A percentile compares a stretch with the other conserved stretches of the same genome.
Conservation (phyloP, 768 basidiomycete genomes). For the Rubroboletus pulcherrimus region DNA sequence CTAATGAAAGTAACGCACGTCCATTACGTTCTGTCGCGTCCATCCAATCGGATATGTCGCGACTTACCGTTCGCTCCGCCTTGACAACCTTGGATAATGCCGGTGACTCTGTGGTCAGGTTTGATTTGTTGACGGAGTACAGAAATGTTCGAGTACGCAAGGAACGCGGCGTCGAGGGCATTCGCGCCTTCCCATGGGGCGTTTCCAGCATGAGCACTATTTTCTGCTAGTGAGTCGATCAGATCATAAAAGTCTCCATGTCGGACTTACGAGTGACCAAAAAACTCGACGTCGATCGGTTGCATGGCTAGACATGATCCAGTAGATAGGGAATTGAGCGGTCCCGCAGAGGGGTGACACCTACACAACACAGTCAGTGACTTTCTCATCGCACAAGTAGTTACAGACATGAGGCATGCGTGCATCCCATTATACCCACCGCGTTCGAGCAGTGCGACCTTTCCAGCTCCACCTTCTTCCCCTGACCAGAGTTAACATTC, state of each 20-base stretch:
- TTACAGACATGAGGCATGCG: conserved; percentile 64
- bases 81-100: conserved; percentile 65
- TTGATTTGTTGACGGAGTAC: conserved; percentile 84
- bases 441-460: conserved; percentile 65
- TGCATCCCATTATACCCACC: conserved; percentile 83
- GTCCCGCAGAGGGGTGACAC: conserved; percentile 70
- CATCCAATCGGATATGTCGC: background rate
- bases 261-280: conserved; percentile 61
- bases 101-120: conserved; percentile 77
- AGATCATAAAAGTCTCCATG: background rate
- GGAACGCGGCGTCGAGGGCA: conserved; percentile 83
- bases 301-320: conserved; percentile 63
- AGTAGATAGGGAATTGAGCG: conserved; percentile 45
- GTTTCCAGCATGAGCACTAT: conserved; percentile 73
- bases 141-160: conserved; percentile 76
- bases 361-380: conserved; percentile 34
- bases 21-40: too few species aligned
- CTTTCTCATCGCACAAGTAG: conserved; percentile 5
- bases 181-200: conserved; percentile 86
- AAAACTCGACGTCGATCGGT: conserved; percentile 63
- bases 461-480: conserved; percentile 78
- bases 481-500: conserved; percentile 38
- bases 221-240: conserved; percentile 6
- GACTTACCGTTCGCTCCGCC: conserved; percentile 65
- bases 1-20: conserved; percentile 34